Base-by-base conservation (phyloP, 192 early-diverging fungal species). In the Backusella macrospora region DNA sequence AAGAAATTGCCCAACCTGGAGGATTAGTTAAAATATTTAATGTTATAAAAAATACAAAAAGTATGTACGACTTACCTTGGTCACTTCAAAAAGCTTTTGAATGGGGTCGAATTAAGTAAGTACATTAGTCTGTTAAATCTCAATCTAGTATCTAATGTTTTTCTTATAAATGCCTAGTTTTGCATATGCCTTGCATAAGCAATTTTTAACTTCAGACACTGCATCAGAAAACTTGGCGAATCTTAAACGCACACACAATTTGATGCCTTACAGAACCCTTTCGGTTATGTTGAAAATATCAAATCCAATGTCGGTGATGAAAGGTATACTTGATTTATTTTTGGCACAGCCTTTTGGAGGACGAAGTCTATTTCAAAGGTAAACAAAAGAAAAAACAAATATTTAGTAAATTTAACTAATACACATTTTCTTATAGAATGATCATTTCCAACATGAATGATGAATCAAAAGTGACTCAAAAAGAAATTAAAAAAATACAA, bases 331-430 rank as follows among this genome's bases (percentile, higher is more conserved):
- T 37, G 83, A 86, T 65, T 42, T 88, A 13, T 88, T 88, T 62
- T 49, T 88, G 37, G 86, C 86, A 0, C 81, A 84, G 21, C 86
- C 86, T 12, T 88, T 88, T 73, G 86, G 86, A 15, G 72, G 74
- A 6, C 76, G 77, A 15, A 86, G 85, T 66, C 63, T 88, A 40
- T 78, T 85, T 42, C 86, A 88, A 70, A 76, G 82, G 82, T 83
- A 71, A 64, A 45, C 2, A 38, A 49, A 40, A 13, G 7, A 34
- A 64, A 16, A 23, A n/a, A 59, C 18, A 38, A 34, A 16, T n/a
- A 18, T 42, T 38, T 7, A 21, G n/a, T 39, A 47, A 73, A 46
- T 38, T 38, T 55, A 42, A 42, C n/a, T 23, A 8, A 34, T 4
- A 43, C 42, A 43, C 42, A 43, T 46, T 76, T 29, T 16, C 12